A percentile compares a stretch with the other conserved stretches of the same genome.
Conservation (phyloP, 495 filamentous ascomycete genomes). For the Daldinia bambusicola region DNA sequence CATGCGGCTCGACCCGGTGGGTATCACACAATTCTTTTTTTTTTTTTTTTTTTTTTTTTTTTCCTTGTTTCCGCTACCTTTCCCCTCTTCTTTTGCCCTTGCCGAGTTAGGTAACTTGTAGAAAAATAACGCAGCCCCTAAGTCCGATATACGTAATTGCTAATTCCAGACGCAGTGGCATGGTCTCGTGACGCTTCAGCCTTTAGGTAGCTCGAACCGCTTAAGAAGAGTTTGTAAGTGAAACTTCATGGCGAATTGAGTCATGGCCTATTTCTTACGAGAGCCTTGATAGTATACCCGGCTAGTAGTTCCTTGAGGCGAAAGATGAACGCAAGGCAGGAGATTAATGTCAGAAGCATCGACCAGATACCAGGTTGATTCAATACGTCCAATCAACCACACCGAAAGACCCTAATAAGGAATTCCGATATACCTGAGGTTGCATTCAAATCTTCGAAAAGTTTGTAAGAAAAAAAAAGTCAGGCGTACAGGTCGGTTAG, state of each 20-base stretch:
- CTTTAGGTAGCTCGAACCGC: conserved; percentile 57
- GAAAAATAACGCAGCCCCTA: neutral
- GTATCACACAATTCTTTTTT: neutral
- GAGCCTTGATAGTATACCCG: conserved; percentile 40
- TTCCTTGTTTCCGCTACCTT: neutral
- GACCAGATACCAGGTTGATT: conserved; percentile 44
- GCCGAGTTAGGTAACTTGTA: neutral
- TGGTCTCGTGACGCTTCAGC: conserved; percentile 56
- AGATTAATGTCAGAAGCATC: conserved; percentile 46
- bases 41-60: neutral
- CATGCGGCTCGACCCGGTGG: conserved; percentile 54
- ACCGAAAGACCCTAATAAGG: neutral
- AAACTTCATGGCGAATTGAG: neutral
- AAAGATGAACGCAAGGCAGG: conserved; percentile 50
- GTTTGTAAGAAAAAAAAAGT: neutral
- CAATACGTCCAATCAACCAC: neutral
- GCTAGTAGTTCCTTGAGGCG: conserved; percentile 51
- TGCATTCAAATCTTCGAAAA: neutral
- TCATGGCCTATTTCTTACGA: neutral
- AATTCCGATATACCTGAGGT: neutral
- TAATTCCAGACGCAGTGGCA: conserved; percentile 46
- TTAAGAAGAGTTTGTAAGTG: conserved; percentile 51
- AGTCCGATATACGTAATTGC: neutral
- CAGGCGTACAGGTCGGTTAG: neutral
- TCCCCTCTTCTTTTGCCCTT: neutral